These are phyloP conservation scores for Trichodelitschia bisporula DNA, from an alignment of 495 filamentous ascomycete genomes.

Conservation along the genomic window DNA sequence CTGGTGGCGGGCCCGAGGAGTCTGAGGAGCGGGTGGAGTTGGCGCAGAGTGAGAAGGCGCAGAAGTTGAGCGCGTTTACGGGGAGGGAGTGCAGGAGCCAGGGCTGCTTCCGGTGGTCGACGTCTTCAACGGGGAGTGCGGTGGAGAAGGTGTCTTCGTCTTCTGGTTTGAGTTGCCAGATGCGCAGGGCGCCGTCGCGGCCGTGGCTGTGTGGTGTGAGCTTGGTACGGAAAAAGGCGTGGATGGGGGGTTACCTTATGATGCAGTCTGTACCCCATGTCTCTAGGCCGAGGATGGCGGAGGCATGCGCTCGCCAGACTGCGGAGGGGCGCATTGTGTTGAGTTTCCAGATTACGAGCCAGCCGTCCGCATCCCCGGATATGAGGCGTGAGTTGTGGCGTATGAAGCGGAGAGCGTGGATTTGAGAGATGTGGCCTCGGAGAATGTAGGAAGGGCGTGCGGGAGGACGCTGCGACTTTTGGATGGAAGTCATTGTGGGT, in stretches of 20 bases:
- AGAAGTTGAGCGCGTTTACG: slow-evolving; percentile 92
- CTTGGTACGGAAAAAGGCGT: too few species aligned
- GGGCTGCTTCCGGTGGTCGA: slow-evolving; percentile 27
- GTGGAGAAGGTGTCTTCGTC: slow-evolving; percentile 44
- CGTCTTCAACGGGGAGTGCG: slow-evolving; percentile 41
- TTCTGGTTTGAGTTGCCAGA: slow-evolving; percentile 44
- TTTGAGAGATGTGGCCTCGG: slow-evolving; percentile 59
- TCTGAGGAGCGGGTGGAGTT: slow-evolving; percentile 1
- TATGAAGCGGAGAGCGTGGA: slow-evolving; percentile 57
- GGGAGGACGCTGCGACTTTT: too few species aligned
- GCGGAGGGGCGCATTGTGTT: slow-evolving; percentile 57
- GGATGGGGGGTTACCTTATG: too few species aligned
- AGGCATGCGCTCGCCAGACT: slow-evolving; percentile 73
- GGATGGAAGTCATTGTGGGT: slow-evolving; percentile 7
- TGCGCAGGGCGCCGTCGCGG: slow-evolving; percentile 61
- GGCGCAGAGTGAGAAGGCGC: slow-evolving; percentile 49
- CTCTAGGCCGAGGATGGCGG: slow-evolving; percentile 46
- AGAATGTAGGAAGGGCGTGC: slow-evolving; percentile 66
- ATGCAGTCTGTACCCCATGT: slow-evolving; percentile 36
- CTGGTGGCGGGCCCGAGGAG: background rate
- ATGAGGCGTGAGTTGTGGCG: slow-evolving; percentile 48
- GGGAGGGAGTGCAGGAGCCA: slow-evolving; percentile 66
- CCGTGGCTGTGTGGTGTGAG: slow-evolving; percentile 38
- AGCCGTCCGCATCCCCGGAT: slow-evolving; percentile 79
- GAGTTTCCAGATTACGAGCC: slow-evolving; percentile 67